phyloP scores from a whole-genome alignment of 306 rosid genomes.

The Lotus japonicus region DNA sequence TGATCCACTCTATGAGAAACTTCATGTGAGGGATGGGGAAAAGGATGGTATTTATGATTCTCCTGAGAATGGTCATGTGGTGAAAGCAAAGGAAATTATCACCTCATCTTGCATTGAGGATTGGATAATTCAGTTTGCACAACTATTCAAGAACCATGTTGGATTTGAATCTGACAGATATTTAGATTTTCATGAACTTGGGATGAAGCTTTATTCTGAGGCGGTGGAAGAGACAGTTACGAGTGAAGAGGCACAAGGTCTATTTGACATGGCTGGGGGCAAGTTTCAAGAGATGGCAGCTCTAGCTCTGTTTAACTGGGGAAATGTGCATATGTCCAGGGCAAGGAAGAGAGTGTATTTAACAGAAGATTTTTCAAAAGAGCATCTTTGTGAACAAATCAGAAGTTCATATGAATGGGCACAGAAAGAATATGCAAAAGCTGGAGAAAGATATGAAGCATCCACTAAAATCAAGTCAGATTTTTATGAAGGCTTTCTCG shows the following conservation, averaged over 20 bases:
- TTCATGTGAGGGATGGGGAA: constrained; percentile 22
- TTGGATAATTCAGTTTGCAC: constrained; percentile 79
- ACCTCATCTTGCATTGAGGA: constrained; percentile 73
- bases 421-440: constrained; percentile 48
- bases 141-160: constrained; percentile 64
- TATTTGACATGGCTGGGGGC: constrained; percentile 66
- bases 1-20: constrained; percentile 54
- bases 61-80: constrained; percentile 33
- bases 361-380: constrained; percentile 54
- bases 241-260: constrained; percentile 78
- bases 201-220: constrained; percentile 86
- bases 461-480: constrained; percentile 62
- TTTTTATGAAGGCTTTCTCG: constrained; percentile 77
- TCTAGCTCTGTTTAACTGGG: constrained; percentile 92
- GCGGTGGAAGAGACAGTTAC: constrained; percentile 91
- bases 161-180: constrained; percentile 75
- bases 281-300: constrained; percentile 94
- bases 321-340: constrained; percentile 79
- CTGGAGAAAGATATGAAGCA: constrained; percentile 77
- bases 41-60: constrained; percentile 16
- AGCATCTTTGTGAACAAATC: constrained; percentile 36
- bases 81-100: constrained; percentile 38
- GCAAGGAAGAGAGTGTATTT: constrained; percentile 71
- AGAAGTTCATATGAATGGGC: constrained; percentile 64
- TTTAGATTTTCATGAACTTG: constrained; percentile 77